These are phyloP conservation scores for Citrus medica DNA, from an alignment of 345 rosid genomes.

Conservation along the genomic window DNA sequence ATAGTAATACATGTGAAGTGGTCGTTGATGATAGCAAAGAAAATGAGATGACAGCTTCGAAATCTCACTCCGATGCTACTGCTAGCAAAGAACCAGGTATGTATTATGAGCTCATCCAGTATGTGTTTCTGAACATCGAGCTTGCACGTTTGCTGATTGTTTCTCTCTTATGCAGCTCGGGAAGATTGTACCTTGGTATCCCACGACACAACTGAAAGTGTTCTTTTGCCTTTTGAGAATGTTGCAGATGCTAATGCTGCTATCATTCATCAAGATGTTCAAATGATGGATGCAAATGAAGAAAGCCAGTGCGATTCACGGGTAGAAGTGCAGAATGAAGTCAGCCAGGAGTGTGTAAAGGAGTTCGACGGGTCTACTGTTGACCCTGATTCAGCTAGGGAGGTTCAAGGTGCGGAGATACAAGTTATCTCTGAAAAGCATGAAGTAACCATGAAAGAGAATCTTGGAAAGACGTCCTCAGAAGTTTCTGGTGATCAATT, in stretches of 20 bases:
- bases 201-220: conserved; percentile 11
- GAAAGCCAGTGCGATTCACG: conserved; percentile 26
- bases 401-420: conserved; percentile 28
- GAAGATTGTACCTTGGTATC: conserved; percentile 7
- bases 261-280: conserved; percentile 28
- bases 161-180: not conserved
- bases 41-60: conserved; percentile 29
- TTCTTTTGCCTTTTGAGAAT: conserved; percentile 14
- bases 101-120: conserved; percentile 11
- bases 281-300: conserved; percentile 25
- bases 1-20: conserved; percentile 18
- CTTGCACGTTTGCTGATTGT: conserved; percentile 1
- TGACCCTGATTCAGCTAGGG: conserved; percentile 29
- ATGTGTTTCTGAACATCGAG: conserved; percentile 2
- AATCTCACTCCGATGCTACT: conserved; percentile 31
- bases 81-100: conserved; percentile 40
- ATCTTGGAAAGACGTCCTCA: conserved; percentile 22
- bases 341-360: conserved; percentile 23
- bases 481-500: conserved; percentile 41
- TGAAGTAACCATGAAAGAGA: conserved; percentile 30
- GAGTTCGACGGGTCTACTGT: conserved; percentile 19
- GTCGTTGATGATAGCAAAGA: conserved; percentile 18
- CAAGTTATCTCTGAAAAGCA: conserved; percentile 18
- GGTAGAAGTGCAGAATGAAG: conserved; percentile 19
- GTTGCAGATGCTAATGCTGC: conserved; percentile 17